Evolutionary conservation across 371 early-diverging fungal species (phyloP).

Genomic region (Zancudomyces culisetae): DNA sequence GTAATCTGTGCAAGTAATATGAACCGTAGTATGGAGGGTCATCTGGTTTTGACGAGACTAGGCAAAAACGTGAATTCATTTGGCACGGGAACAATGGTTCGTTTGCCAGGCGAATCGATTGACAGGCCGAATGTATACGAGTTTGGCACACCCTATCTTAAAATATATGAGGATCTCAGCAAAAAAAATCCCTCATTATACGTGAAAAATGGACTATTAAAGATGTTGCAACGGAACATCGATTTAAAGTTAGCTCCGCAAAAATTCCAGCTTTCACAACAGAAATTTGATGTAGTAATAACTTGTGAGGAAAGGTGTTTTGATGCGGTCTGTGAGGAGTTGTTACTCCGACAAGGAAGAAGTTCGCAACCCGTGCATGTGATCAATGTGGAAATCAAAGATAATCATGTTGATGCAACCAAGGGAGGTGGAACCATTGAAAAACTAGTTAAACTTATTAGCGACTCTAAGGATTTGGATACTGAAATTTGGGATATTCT

Average conservation of each 20-base stretch:
- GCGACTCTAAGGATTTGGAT: slow-evolving; percentile 47
- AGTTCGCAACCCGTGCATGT: slow-evolving; percentile 68
- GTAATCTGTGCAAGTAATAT: slow-evolving; percentile 94
- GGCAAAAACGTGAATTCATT: slow-evolving; percentile 53
- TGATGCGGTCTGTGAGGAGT: slow-evolving; percentile 68
- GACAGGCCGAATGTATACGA: slow-evolving; percentile 76
- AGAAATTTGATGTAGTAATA: slow-evolving; percentile 79
- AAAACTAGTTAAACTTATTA: slow-evolving; percentile 51
- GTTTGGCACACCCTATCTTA: slow-evolving; percentile 83
- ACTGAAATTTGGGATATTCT: slow-evolving; percentile 63
- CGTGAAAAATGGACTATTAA: slow-evolving; percentile 61
- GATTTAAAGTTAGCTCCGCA: slow-evolving; percentile 81
- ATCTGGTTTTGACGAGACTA: slow-evolving; percentile 37
- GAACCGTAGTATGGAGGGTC: slow-evolving; percentile 95
- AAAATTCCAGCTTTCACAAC: slow-evolving; percentile 53
- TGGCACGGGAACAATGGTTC: slow-evolving; percentile 78
- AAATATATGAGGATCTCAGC: slow-evolving; percentile 68
- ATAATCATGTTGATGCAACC: slow-evolving; percentile 79
- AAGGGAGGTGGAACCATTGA: slow-evolving; percentile 68
- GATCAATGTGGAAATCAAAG: slow-evolving; percentile 87
- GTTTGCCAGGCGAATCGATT: slow-evolving; percentile 79
- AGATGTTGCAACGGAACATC: slow-evolving; percentile 83
- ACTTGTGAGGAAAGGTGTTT: slow-evolving; percentile 94
- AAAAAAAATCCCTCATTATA: slow-evolving; percentile 51
- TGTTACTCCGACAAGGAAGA: slow-evolving; percentile 43